Evolutionary conservation across 345 rosid species (phyloP).

Genomic region (Turnera subulata): DNA sequence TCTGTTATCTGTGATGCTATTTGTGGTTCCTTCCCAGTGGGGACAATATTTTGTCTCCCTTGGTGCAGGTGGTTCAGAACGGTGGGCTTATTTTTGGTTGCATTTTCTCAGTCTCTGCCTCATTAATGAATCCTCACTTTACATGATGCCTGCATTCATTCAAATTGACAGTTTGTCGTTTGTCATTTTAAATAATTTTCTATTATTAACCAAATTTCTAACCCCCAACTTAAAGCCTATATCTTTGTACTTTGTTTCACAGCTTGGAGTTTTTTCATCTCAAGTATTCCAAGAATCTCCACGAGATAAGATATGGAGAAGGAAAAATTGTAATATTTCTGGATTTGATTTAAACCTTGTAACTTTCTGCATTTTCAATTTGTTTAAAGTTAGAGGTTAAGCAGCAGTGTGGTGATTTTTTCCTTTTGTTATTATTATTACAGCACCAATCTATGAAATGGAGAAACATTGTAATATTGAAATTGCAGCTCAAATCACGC

Average conservation of each 20-base stretch:
- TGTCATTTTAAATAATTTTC: neutral
- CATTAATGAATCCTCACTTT: neutral
- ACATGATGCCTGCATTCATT: too few species aligned
- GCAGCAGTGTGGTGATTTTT: constrained; percentile 13
- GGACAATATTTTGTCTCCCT: too few species aligned
- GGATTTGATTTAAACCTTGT: constrained; percentile 7
- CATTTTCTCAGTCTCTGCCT: neutral
- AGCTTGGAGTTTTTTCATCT: constrained; percentile 98
- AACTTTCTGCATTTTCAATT: neutral
- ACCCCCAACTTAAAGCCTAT: constrained; percentile 7
- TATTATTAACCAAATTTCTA: neutral
- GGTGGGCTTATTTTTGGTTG: too few species aligned
- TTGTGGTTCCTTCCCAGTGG: too few species aligned
- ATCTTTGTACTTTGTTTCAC: constrained; percentile 27
- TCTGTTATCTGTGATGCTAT: too few species aligned
- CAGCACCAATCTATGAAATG: constrained; percentile 89
- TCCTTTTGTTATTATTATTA: constrained; percentile 17
- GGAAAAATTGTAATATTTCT: constrained; percentile 57
- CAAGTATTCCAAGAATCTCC: constrained; percentile 95
- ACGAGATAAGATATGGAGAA: constrained; percentile 65
- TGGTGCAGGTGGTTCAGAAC: too few species aligned
- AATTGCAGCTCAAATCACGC: constrained; percentile 85
- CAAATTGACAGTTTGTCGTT: neutral
- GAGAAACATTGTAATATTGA: constrained; percentile 97
- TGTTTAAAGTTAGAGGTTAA: constrained; percentile 14